Evolutionary conservation across 306 rosid species (phyloP).

Genomic region (Pyrus pyrifolia): DNA sequence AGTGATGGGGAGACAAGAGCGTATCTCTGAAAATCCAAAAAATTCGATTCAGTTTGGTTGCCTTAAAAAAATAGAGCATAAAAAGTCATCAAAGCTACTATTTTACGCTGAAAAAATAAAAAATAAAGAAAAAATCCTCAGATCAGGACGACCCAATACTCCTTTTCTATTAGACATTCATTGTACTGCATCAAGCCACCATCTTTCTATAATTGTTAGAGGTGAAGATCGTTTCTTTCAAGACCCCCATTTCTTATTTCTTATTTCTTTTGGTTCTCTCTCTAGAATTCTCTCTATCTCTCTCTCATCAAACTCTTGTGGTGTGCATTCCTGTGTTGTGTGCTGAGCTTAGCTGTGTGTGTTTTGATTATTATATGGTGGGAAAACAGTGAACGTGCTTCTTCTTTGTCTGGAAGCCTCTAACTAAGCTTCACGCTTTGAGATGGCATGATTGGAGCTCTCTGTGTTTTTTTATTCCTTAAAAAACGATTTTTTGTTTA

Average conservation of each 20-base stretch:
- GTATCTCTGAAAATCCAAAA: constrained; percentile 71
- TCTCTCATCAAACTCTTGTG: constrained; percentile 1
- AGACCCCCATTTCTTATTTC: constrained; percentile 4
- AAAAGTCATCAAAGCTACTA: constrained; percentile 5
- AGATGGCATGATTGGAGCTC: constrained; percentile 41
- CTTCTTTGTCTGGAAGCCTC: constrained; percentile 48
- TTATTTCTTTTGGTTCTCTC: not conserved
- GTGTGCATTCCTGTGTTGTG: constrained; percentile 27
- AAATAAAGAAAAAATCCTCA: constrained; percentile 7
- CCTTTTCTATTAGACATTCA: constrained; percentile 20
- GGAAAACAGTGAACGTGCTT: constrained; percentile 62
- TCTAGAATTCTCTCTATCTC: not conserved
- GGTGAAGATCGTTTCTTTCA: constrained; percentile 35
- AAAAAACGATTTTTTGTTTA: constrained; percentile 17
- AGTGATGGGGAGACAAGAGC: constrained; percentile 49
- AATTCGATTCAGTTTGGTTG: constrained; percentile 50
- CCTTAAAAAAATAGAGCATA: constrained; percentile 29
- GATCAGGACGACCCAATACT: constrained; percentile 29
- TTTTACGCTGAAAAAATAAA: constrained; percentile 12
- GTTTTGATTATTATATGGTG: constrained; percentile 44
- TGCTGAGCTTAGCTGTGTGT: constrained; percentile 64
- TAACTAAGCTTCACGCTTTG: constrained; percentile 61
- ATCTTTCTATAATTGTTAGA: constrained; percentile 3
- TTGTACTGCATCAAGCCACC: constrained; percentile 30
- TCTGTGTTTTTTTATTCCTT: constrained; percentile 30